Conservation (phyloP, 805 yeast species). For the Candida yuanshanica region DNA sequence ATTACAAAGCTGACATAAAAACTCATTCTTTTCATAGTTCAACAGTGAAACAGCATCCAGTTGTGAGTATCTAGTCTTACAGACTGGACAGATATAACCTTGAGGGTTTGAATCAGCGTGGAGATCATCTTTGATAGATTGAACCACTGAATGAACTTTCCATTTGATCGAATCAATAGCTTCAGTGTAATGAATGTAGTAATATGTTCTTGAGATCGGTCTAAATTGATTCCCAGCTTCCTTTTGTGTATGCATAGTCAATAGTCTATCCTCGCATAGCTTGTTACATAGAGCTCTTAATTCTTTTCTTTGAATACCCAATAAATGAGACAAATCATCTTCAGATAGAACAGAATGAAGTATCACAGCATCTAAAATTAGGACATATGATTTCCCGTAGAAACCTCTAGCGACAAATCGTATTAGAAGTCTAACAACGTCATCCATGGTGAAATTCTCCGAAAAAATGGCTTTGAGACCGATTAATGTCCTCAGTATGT, state of each 20-base stretch:
- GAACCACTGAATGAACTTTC: conserved; percentile 88
- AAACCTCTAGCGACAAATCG: conserved; percentile 83
- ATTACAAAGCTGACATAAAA: conserved; percentile 81
- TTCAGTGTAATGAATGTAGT: conserved; percentile 83
- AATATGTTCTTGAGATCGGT: conserved; percentile 70
- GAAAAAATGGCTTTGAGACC: too few relatives aligned
- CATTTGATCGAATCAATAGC: conserved; percentile 95
- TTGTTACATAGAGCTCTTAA: conserved; percentile 76
- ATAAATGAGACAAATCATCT: conserved; percentile 77
- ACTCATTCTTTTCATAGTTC: conserved; percentile 74
- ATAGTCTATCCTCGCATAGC: conserved; percentile 76
- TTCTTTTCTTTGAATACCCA: conserved; percentile 84
- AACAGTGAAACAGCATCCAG: conserved; percentile 81
- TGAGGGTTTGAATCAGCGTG: conserved; percentile 85
- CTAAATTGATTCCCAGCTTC: conserved; percentile 61
- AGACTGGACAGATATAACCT: conserved; percentile 86
- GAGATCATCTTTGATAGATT: conserved; percentile 72
- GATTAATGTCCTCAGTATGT: too few relatives aligned
- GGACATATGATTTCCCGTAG: conserved; percentile 76
- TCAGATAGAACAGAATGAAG: conserved; percentile 88
- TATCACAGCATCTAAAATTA: conserved; percentile 80
- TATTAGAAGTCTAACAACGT: conserved; percentile 42
- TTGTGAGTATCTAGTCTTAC: conserved; percentile 75
- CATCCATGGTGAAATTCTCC: conserved; percentile 28
- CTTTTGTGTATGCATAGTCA: conserved; percentile 66